These are phyloP conservation scores for Microcera coccophila DNA, from an alignment of 2,329 filamentous ascomycete genomes.

Conservation along the genomic window DNA sequence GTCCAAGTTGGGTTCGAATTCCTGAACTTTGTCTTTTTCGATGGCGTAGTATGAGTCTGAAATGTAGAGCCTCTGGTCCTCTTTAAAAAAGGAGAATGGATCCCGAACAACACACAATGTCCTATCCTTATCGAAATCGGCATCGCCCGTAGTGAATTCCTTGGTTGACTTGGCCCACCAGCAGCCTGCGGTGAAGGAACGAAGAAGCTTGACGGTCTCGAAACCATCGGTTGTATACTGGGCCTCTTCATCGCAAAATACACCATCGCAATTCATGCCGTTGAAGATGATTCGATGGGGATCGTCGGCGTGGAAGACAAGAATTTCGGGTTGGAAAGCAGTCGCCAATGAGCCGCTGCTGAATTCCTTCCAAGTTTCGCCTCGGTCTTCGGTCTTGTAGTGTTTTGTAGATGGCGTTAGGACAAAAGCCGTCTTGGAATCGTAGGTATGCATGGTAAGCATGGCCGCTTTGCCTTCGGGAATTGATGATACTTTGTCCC, in stretches of 20 bases:
- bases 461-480: conserved; percentile 58
- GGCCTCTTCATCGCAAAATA: conserved; percentile 60
- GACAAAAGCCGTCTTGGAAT: conserved; percentile 75
- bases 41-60: conserved; percentile 79
- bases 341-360: conserved; percentile 56
- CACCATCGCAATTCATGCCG: conserved; percentile 62
- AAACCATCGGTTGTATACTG: conserved; percentile 87
- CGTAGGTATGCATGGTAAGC: conserved; percentile 73
- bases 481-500: conserved; percentile 63
- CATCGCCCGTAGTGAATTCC: conserved; percentile 66
- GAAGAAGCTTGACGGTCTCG: conserved; percentile 61
- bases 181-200: conserved; percentile 69
- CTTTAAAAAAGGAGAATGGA: conserved; percentile 63
- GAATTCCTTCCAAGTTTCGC: conserved; percentile 77
- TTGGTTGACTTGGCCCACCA: conserved; percentile 80
- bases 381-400: conserved; percentile 79
- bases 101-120: conserved; percentile 78
- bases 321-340: conserved; percentile 45
- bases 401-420: conserved; percentile 67
- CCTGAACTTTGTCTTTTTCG: conserved; percentile 46
- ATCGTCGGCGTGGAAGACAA: conserved; percentile 81
- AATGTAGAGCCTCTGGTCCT: conserved; percentile 73
- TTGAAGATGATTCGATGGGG: conserved; percentile 83
- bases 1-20: conserved; percentile 74
- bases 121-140: conserved; percentile 63